Evolutionary conservation across 345 rosid species (phyloP).

Genomic region (Corchorus olitorius): DNA sequence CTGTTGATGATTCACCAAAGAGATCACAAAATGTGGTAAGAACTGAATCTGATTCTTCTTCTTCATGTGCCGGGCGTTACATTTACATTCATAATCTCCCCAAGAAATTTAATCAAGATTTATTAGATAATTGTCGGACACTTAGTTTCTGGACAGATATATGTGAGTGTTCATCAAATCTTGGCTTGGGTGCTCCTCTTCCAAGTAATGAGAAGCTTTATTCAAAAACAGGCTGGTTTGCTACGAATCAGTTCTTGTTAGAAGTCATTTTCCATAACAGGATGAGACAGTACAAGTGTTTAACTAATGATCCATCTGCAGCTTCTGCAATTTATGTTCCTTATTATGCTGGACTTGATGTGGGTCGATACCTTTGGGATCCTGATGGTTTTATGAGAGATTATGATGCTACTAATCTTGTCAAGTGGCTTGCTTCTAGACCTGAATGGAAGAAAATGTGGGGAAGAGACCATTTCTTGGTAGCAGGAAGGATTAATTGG

Average conservation of each 20-base stretch:
- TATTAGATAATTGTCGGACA: constrained; percentile 61
- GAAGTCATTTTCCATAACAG: constrained; percentile 81
- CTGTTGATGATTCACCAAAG: constrained; percentile 14
- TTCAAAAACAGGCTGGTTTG: constrained; percentile 59
- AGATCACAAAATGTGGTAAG: not conserved
- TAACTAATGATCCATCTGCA: constrained; percentile 60
- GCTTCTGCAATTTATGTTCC: constrained; percentile 83
- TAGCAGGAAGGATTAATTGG: constrained; percentile 84
- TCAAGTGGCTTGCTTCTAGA: constrained; percentile 59
- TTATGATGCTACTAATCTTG: constrained; percentile 48
- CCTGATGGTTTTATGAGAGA: constrained; percentile 51
- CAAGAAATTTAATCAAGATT: constrained; percentile 58
- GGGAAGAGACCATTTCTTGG: constrained; percentile 82
- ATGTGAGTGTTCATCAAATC: constrained; percentile 58
- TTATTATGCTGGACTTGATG: constrained; percentile 76
- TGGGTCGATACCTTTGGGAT: constrained; percentile 67
- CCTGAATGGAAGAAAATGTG: constrained; percentile 72
- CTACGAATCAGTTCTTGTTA: constrained; percentile 71
- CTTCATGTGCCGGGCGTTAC: constrained; percentile 29
- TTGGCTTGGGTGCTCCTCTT: constrained; percentile 60
- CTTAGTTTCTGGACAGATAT: constrained; percentile 60
- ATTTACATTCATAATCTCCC: constrained; percentile 66
- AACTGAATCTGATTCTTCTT: constrained; percentile 24
- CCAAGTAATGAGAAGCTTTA: constrained; percentile 40
- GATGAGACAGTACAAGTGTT: constrained; percentile 75